Evolutionary conservation across 1,284 basidiomycete genomes (phyloP), one percentile per base, ranked within the genome.

Genomic region (Tilletia setariae): DNA sequence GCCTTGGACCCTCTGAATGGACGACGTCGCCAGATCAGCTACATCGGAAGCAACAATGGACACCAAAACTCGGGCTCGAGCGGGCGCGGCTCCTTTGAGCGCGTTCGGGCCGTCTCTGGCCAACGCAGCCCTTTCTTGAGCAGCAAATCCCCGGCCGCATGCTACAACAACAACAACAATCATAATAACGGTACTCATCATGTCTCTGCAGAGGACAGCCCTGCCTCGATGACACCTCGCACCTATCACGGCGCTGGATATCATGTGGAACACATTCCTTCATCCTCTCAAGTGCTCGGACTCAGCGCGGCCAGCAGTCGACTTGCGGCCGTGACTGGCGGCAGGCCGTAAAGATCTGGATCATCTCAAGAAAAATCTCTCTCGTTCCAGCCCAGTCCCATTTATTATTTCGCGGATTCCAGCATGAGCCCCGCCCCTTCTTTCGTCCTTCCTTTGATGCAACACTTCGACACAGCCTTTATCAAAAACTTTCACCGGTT

Each of bases 231-330:
- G 16, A 40, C 56, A 30, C 56, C 56, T 61, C 56, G 56, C 28
- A 35, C 56, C 13, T 35, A 61, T 16, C 19, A 3, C 56, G 16
- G 19, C n/a, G 19, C 56, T 35, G 16, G n/a, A n/a, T n/a, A 23
- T 23, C 19, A 19, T 6, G 6, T 49, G 7, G 46, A 49, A 23
- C 21, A 19, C 46, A 3, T 49, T n/a, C 46, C 46, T 49, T 32
- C 56, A 32, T 30, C 56, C 56, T 61, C 56, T 9, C 56, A 61
- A 40, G 19, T 19, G 28, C 56, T 30, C 15, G 28, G 28, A 1
- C 16, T 61, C 25, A 61, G 30, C 56, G 35, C 56, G 16, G 56
- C 56, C 13, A 61, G 56, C 56, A 30, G 56, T 32, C 56, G 56
- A 11, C n/a, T 61, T 9, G 56, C 56, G 23, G 56, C 56, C 9